Percentiles rank a stretch among this genome's conserved stretches.
phyloP scores from a whole-genome alignment of 768 basidiomycete species.

The Suillus lakei region DNA sequence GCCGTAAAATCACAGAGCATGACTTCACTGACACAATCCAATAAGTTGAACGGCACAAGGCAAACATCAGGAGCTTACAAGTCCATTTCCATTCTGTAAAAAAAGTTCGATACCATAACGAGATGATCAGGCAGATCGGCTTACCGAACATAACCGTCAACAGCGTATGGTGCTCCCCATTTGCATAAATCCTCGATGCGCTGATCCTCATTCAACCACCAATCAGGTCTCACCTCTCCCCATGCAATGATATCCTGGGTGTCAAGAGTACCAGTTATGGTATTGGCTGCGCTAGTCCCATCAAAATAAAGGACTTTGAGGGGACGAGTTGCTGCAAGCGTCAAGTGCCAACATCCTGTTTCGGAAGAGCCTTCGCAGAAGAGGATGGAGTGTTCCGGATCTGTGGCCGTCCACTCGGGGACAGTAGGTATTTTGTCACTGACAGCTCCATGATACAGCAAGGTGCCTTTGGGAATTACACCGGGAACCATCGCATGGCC shows the following conservation, averaged over 20 bases:
- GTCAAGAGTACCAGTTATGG: slow-evolving; percentile 36
- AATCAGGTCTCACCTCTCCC: slow-evolving; percentile 33
- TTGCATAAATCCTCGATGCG: slow-evolving; percentile 46
- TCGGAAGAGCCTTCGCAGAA: slow-evolving; percentile 34
- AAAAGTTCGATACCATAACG: background rate
- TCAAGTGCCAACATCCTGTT: slow-evolving; percentile 20
- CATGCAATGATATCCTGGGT: slow-evolving; percentile 52
- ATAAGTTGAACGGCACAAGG: background rate
- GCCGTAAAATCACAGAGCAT: slow-evolving; percentile 52
- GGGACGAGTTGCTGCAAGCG: slow-evolving; percentile 21
- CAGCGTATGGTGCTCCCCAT: slow-evolving; percentile 44
- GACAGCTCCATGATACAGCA: slow-evolving; percentile 19
- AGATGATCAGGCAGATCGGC: background rate
- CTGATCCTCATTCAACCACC: slow-evolving; percentile 33
- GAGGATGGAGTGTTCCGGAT: slow-evolving; percentile 42
- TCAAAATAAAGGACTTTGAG: slow-evolving; percentile 39
- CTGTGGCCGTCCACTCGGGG: slow-evolving; percentile 39
- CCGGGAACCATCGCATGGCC: slow-evolving; percentile 12
- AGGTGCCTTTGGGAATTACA: slow-evolving; percentile 7
- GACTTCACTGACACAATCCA: slow-evolving; percentile 40
- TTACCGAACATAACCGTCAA: slow-evolving; percentile 43
- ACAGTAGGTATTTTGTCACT: slow-evolving; percentile 25
- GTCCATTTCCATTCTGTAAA: slow-evolving; percentile 51
- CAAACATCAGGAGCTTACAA: slow-evolving; percentile 40
- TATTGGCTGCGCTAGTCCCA: slow-evolving; percentile 36